Percentiles rank a stretch among this genome's conserved stretches.
Evolutionary conservation across 768 basidiomycete genomes (phyloP).

Genomic region (Plicaturopsis crispa): DNA sequence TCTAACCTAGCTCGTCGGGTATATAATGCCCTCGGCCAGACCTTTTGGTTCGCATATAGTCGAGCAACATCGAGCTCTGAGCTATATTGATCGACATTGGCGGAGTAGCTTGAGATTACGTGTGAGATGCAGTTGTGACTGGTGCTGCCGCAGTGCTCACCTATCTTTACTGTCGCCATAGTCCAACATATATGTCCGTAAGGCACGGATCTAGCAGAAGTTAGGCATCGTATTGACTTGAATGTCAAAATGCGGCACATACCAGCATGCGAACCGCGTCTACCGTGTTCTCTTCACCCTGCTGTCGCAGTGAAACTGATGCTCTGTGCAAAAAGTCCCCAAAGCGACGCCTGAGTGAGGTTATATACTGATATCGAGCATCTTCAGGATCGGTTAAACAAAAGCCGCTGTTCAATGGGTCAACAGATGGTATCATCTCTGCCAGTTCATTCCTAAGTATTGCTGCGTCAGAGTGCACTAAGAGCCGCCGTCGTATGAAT

Average conservation of each 20-base stretch:
- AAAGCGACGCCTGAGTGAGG: constrained; percentile 48
- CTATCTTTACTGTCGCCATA: constrained; percentile 67
- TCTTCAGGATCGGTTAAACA: constrained; percentile 59
- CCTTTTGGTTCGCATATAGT: constrained; percentile 62
- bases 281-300: constrained; percentile 76
- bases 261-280: constrained; percentile 75
- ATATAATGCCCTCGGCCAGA: constrained; percentile 69
- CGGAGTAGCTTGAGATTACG: constrained; percentile 35
- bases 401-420: constrained; percentile 59
- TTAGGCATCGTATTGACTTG: constrained; percentile 1
- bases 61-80: constrained; percentile 62
- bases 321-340: constrained; percentile 66
- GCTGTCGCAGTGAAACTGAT: constrained; percentile 56
- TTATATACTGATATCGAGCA: constrained; percentile 55
- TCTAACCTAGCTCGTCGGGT: constrained; percentile 56
- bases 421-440: constrained; percentile 66
- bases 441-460: constrained; percentile 56
- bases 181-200: constrained; percentile 66
- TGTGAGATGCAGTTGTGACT: too few species aligned
- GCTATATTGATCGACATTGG: constrained; percentile 49
- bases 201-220: constrained; percentile 62
- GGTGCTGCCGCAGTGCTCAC: too few species aligned
- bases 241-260: constrained; percentile 11
- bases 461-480: not conserved
- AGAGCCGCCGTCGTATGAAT: not conserved